Evolutionary conservation across 352 stramenopile species (phyloP).

Genomic region (Phytopythium oedochilum): DNA sequence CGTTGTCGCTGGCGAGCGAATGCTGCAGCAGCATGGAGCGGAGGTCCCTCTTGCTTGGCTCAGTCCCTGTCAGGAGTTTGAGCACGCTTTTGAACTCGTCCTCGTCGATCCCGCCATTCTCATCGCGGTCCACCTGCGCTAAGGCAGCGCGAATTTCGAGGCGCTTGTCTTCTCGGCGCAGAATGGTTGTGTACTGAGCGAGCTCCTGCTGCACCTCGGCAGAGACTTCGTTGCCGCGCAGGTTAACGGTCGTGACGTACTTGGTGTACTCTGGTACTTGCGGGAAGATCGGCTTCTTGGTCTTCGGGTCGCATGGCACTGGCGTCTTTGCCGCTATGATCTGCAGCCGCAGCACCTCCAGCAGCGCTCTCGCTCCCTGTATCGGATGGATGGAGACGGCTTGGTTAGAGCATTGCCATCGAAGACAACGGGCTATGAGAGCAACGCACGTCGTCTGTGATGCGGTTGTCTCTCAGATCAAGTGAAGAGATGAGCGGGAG

Average conservation of each 20-base stretch:
- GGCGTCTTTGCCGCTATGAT: constrained; percentile 69
- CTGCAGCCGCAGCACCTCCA: constrained; percentile 76
- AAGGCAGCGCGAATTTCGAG: constrained; percentile 72
- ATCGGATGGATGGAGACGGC: neutral
- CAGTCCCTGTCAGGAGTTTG: constrained; percentile 65
- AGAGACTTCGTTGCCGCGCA: constrained; percentile 81
- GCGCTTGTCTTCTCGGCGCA: constrained; percentile 71
- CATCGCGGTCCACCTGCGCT: constrained; percentile 68
- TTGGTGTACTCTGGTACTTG: constrained; percentile 50
- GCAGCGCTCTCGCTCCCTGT: constrained; percentile 60
- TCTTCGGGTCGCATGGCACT: constrained; percentile 39
- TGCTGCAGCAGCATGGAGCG: constrained; percentile 58
- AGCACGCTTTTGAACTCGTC: constrained; percentile 76
- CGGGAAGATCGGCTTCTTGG: constrained; percentile 40
- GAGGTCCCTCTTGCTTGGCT: constrained; percentile 77
- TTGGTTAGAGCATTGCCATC: neutral
- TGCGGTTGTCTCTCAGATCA: constrained; percentile 73
- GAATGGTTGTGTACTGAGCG: constrained; percentile 66
- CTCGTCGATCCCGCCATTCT: constrained; percentile 51
- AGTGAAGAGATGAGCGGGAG: constrained; percentile 75
- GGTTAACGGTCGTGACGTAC: constrained; percentile 67
- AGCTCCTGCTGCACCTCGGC: constrained; percentile 51
- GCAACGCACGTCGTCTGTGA: constrained; percentile 63
- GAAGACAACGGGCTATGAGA: neutral
- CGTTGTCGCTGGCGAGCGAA: constrained; percentile 33